Conservation (phyloP, 2,329 filamentous ascomycete genomes). For the Cladophialophora exuberans region DNA sequence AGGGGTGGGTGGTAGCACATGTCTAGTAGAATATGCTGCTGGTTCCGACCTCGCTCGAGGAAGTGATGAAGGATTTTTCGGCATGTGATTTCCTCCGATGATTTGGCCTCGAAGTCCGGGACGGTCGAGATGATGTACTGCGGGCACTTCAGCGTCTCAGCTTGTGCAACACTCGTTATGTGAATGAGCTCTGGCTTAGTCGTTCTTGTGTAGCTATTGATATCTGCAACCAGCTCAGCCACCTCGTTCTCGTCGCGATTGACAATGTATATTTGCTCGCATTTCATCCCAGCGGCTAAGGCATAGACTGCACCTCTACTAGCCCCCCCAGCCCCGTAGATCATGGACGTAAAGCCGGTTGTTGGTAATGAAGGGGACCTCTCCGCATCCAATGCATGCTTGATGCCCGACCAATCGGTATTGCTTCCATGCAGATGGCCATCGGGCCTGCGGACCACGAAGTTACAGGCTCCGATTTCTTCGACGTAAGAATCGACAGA, state of each 20-base stretch:
- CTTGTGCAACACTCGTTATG: conserved; percentile 30
- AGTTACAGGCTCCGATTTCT: conserved; percentile 32
- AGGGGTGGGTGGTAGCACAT: conserved; percentile 11
- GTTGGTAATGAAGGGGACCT: conserved; percentile 34
- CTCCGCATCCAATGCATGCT: conserved; percentile 39
- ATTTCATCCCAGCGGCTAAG: conserved; percentile 48
- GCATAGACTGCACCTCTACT: conserved; percentile 76
- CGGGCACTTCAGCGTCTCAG: conserved; percentile 32
- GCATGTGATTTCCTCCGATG: conserved; percentile 35
- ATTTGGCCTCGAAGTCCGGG: conserved; percentile 42
- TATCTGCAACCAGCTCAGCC: background rate
- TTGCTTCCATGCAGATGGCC: conserved; percentile 43
- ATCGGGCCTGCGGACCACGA: conserved; percentile 8
- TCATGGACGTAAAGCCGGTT: conserved; percentile 54
- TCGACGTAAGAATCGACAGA: conserved; percentile 40
- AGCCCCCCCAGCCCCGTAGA: conserved; percentile 71
- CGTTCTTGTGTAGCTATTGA: background rate
- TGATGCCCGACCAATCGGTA: conserved; percentile 49
- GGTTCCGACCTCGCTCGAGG: conserved; percentile 26
- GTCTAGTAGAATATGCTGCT: background rate
- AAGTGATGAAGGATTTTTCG: conserved; percentile 36
- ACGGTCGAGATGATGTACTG: conserved; percentile 45
- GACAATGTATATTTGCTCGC: conserved; percentile 35
- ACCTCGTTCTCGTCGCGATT: conserved; percentile 30
- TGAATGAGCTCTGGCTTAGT: background rate